A percentile compares a stretch with the other conserved stretches of the same genome.
Evolutionary conservation across 1,284 basidiomycete genomes (phyloP).

Genomic region (Heterobasidion parviporum): DNA sequence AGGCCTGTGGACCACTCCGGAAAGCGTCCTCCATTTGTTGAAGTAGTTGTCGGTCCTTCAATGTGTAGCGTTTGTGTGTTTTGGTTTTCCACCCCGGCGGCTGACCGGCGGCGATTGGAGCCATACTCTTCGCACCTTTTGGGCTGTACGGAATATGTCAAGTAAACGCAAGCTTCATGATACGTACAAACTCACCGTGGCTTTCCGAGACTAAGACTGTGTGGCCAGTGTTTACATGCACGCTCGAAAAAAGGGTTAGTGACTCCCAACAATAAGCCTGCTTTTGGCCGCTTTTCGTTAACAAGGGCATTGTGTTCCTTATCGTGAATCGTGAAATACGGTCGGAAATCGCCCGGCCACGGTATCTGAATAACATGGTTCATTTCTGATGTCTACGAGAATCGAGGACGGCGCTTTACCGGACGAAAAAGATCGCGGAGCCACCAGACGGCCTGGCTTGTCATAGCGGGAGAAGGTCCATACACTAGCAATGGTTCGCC

Average conservation of each 20-base stretch:
- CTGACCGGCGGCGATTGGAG: conserved; percentile 35
- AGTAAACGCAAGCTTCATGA: background rate
- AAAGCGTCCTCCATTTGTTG: conserved; percentile 58
- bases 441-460: conserved; percentile 87
- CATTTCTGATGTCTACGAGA: background rate
- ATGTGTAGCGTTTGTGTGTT: conserved; percentile 77
- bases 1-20: conserved; percentile 35
- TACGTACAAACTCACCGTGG: conserved; percentile 8
- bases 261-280: conserved; percentile 82
- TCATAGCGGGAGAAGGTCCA: conserved; percentile 72
- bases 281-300: conserved; percentile 77
- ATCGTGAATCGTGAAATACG: conserved; percentile 96
- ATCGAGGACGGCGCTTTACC: conserved; percentile 29
- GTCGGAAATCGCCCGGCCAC: conserved; percentile 79
- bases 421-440: conserved; percentile 83
- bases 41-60: conserved; percentile 74
- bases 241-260: conserved; percentile 94
- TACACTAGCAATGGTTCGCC: conserved; percentile 87
- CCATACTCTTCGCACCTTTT: background rate
- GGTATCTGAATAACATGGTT: conserved; percentile 51
- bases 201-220: conserved; percentile 66
- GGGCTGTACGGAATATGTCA: background rate
- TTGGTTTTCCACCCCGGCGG: conserved; percentile 69
- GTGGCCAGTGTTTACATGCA: conserved; percentile 88
- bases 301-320: conserved; percentile 72